Conservation (phyloP, 768 basidiomycete species). For the Rhizopogon vulgaris region DNA sequence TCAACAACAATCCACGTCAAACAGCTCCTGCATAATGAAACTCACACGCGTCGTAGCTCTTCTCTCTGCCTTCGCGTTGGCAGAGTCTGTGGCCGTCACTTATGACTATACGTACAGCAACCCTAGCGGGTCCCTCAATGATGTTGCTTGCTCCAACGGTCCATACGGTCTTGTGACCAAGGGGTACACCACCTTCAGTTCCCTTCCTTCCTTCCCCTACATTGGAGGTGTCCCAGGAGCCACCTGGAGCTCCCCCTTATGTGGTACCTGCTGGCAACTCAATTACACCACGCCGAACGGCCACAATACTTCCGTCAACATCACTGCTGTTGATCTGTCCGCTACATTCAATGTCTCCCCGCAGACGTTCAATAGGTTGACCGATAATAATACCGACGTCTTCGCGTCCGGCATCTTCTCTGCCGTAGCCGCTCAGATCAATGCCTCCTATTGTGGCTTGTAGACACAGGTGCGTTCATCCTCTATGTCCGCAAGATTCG, state of each 20-base stretch:
- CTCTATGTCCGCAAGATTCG: background rate
- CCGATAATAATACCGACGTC: background rate
- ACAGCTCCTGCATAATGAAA: slow-evolving; percentile 1
- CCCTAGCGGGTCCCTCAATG: too few relatives aligned
- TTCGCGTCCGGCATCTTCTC: background rate
- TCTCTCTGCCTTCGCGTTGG: slow-evolving; percentile 1
- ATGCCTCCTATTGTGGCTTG: slow-evolving; percentile 3
- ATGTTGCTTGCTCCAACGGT: slow-evolving; percentile 2
- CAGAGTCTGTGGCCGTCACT: too few relatives aligned
- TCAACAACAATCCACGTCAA: background rate
- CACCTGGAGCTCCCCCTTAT: background rate
- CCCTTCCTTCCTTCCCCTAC: slow-evolving; percentile 6
- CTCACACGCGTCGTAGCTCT: background rate
- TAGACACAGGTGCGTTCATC: background rate
- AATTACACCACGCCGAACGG: background rate
- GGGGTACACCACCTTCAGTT: slow-evolving; percentile 9
- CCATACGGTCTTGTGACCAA: slow-evolving; percentile 10
- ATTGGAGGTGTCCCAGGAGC: slow-evolving; percentile 3
- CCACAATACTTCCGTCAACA: background rate
- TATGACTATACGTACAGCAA: too few relatives aligned
- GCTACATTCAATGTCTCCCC: background rate
- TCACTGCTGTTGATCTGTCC: background rate
- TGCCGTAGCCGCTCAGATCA: slow-evolving; percentile 1
- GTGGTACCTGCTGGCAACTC: slow-evolving; percentile 6
- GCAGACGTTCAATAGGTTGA: background rate